Evolutionary conservation across 495 filamentous ascomycete species (phyloP).

Genomic region (Mytilinidion resinicola): DNA sequence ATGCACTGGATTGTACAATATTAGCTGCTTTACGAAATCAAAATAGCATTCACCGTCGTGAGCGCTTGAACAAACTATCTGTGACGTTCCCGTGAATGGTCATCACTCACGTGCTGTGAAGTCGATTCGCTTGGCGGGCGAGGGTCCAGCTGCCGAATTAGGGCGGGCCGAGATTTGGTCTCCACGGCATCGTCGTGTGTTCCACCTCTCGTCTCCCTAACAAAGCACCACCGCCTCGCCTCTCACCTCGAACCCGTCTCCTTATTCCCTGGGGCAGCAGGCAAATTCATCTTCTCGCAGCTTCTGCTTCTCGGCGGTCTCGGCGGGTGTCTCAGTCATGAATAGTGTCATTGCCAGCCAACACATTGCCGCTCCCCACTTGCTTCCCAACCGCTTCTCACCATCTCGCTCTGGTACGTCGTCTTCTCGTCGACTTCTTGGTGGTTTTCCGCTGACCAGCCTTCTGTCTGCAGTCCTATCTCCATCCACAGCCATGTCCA

Average conservation of each 20-base stretch:
- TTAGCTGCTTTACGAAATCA: too few species aligned
- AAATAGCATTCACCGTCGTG: too few species aligned
- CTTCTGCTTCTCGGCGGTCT: conserved; percentile 7
- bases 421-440: background rate
- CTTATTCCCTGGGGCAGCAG: background rate
- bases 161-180: background rate
- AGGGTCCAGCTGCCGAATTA: background rate
- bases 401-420: conserved; percentile 63
- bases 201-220: background rate
- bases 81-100: too few species aligned
- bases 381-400: conserved; percentile 65
- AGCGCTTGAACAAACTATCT: too few species aligned
- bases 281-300: conserved; percentile 2
- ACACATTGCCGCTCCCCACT: conserved; percentile 66
- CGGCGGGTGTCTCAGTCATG: conserved; percentile 41
- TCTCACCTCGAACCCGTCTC: background rate
- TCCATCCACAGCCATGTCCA: conserved; percentile 39
- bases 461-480: conserved; percentile 8
- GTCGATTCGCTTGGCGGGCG: background rate
- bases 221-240: background rate
- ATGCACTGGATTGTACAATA: too few species aligned
- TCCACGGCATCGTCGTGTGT: background rate
- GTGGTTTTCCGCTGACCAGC: background rate
- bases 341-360: conserved; percentile 54
- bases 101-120: too few species aligned